Evolutionary conservation across 768 basidiomycete genomes (phyloP).

Genomic region (Baorangia bicolor): DNA sequence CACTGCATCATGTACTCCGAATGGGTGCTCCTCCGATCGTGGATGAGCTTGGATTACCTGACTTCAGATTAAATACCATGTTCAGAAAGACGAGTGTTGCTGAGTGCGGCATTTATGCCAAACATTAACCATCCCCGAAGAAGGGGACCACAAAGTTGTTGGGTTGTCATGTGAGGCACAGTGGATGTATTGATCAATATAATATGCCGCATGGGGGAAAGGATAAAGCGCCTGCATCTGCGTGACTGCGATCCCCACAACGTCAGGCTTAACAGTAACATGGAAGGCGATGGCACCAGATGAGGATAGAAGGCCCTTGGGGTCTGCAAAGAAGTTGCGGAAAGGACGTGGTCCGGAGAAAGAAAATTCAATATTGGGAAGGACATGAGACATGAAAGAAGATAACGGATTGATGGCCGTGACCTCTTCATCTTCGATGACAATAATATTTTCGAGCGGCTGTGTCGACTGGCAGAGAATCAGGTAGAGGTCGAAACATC

Average conservation of each 20-base stretch:
- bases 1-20: background rate
- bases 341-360: background rate
- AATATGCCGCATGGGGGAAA: too few relatives aligned
- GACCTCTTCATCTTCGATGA: background rate
- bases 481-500: conserved; percentile 25
- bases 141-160: background rate
- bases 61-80: background rate
- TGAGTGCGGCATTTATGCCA: conserved; percentile 11
- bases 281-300: background rate
- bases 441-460: background rate
- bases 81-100: background rate
- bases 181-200: too few relatives aligned
- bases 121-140: background rate
- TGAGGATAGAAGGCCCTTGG: background rate
- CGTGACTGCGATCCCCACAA: too few relatives aligned
- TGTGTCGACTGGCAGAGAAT: background rate
- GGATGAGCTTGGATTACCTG: conserved; percentile 1
- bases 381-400: background rate
- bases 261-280: too few relatives aligned
- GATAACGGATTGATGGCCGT: background rate
- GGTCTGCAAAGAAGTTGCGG: background rate
- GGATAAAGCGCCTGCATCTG: background rate
- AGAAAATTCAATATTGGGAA: background rate
- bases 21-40: background rate
- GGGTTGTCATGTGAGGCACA: too few relatives aligned